Evolutionary conservation across 73 alveolate species (phyloP).

Genomic region (Paramecium biaurelia): DNA sequence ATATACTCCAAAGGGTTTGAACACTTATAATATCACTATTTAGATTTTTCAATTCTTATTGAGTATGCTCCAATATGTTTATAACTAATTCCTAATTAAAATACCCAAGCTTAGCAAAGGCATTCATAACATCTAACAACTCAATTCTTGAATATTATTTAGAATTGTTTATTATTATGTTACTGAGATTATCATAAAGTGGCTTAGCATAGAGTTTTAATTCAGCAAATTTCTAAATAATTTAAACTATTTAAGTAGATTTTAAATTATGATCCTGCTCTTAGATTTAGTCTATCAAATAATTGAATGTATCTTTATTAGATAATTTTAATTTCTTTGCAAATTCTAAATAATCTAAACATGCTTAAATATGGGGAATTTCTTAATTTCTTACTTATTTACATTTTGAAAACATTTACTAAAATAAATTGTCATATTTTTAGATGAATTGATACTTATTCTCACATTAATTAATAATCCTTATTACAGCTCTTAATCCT

Average conservation of each 20-base stretch:
- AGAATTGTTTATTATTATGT: neutral
- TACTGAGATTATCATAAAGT: neutral
- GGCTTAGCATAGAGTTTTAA: neutral
- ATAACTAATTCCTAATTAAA: neutral
- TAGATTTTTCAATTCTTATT: neutral
- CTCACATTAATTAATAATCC: neutral
- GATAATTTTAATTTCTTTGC: constrained; percentile 11
- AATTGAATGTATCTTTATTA: neutral
- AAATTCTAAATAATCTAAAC: constrained; percentile 29
- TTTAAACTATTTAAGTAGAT: neutral
- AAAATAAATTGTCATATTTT: neutral
- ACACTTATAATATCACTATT: neutral
- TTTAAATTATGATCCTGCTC: neutral
- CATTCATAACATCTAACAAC: neutral
- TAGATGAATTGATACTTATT: neutral
- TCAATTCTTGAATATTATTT: neutral
- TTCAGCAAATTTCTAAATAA: neutral
- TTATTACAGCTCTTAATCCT: neutral
- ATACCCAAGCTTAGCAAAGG: neutral
- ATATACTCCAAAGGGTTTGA: neutral
- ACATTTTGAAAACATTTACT: neutral
- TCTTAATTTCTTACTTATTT: neutral
- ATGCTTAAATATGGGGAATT: neutral
- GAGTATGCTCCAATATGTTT: neutral
- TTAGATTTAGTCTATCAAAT: neutral